Base-by-base conservation (phyloP, 768 basidiomycete species). In the Lanmaoa rubissima region DNA sequence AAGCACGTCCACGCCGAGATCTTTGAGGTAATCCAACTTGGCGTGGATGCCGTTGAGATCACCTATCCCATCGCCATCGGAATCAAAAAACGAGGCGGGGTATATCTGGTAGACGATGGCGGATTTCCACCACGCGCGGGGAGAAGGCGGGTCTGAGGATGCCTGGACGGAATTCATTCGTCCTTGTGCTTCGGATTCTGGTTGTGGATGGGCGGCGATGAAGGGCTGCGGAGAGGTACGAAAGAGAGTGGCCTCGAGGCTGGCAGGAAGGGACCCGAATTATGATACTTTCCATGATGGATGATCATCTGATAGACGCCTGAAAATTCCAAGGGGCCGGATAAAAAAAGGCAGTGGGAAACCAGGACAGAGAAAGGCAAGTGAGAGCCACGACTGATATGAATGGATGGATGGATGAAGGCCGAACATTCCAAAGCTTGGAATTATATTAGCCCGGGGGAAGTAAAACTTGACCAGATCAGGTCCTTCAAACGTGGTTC, bases 21-120 rank as follows among this genome's bases (percentile, higher is more conserved):
- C 78, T 53, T 83, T 79, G 51, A 91, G 74, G 67, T 92, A 88
- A 61, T 86, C 84, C 9, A 91, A 73, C 64, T 88, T 87, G 38
- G 75, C 65, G 26, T 72, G 63, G 55, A 92, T 87, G 16, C 88
- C 88, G 24, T 77, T 79, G 38, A 92, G 76, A 67, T 90, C 88
- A 12, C 88, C 88, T 39, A 82, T 68, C 0, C 87, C 88, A 66
- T 86, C 84, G 1, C 82, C 85, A 57, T 85, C 88, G n/a, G 85
- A 81, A 64, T 90, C 88, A 52, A 75, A 79, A 75, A 87, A 89
- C 0, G 85, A 87, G 50, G 82, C 73, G 2, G 87, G 87, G 65
- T 88, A 88, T 66, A 89, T 86, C 68, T 87, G 86, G 71, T 87
- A 87, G 21, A 87, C 73, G 32, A 77, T 67, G 4, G 79, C 79